Conservation (phyloP, 371 early-diverging fungal genomes). For the Mortierella sp. region DNA sequence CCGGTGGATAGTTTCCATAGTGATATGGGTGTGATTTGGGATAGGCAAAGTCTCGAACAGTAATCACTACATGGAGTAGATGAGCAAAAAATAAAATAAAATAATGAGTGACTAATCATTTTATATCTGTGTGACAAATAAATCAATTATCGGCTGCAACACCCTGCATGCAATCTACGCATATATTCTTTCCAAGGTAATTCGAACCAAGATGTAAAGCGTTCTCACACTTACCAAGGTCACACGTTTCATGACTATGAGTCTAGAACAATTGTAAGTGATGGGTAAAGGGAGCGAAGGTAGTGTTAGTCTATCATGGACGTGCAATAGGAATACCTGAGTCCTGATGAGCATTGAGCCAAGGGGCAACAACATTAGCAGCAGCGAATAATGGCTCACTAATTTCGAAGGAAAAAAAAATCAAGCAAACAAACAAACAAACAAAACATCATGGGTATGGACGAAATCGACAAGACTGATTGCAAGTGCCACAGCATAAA, state of each 20-base stretch:
- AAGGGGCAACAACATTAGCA: not conserved
- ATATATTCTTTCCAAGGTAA: too few species aligned
- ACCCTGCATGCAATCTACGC: not conserved
- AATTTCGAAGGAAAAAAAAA: not conserved
- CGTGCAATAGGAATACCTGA: not conserved
- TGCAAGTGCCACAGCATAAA: conserved; percentile 3
- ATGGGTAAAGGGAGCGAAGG: not conserved
- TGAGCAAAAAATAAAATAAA: not conserved
- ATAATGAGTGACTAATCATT: not conserved
- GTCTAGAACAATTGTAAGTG: conserved; percentile 3
- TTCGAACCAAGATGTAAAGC: too few species aligned
- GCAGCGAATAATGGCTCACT: conserved; percentile 5
- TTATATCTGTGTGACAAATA: conserved; percentile 9
- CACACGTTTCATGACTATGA: conserved; percentile 1
- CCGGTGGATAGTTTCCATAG: conserved; percentile 61
- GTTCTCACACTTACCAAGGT: conserved; percentile 29
- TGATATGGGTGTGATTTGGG: conserved; percentile 69
- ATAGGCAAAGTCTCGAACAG: conserved; percentile 81
- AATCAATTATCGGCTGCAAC: not conserved
- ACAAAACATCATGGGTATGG: not conserved
- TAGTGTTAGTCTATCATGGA: not conserved
- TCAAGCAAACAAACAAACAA: not conserved
- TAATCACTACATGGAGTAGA: conserved; percentile 35
- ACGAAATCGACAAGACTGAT: too few species aligned
- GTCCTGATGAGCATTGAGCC: not conserved